Percentiles rank a stretch among this genome's conserved stretches.
These are phyloP conservation scores for Blastocystis sp. DNA, from an alignment of 352 stramenopile genomes.

Conservation along the genomic window DNA sequence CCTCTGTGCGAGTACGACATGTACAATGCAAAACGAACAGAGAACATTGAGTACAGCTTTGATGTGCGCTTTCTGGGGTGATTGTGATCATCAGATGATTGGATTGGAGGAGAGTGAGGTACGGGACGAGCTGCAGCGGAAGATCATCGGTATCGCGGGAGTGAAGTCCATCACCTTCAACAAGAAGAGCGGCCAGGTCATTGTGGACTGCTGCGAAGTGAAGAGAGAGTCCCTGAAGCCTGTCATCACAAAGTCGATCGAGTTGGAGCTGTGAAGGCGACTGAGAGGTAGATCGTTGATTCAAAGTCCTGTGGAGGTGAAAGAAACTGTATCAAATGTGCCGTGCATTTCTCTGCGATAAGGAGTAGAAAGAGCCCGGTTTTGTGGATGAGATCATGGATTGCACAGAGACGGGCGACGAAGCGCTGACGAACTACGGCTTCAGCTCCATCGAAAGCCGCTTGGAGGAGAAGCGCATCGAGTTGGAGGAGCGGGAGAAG, in stretches of 20 bases:
- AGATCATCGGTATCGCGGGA: conserved; percentile 40
- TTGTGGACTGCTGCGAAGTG: conserved; percentile 38
- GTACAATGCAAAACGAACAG: conserved; percentile 26
- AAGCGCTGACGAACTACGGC: conserved; percentile 47
- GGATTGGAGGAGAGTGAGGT: conserved; percentile 20
- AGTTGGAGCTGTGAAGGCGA: neutral
- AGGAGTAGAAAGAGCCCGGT: conserved; percentile 3
- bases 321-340: neutral
- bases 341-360: neutral
- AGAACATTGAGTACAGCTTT: conserved; percentile 15
- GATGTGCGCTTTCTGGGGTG: neutral
- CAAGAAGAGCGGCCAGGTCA: conserved; percentile 8
- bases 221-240: conserved; percentile 28
- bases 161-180: conserved; percentile 64
- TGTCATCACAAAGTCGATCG: conserved; percentile 15
- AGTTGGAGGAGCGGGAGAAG: conserved; percentile 50
- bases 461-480: conserved; percentile 41
- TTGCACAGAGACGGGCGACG: neutral
- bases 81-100: conserved; percentile 42
- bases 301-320: neutral
- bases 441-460: conserved; percentile 58
- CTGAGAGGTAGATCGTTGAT: conserved; percentile 35
- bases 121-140: conserved; percentile 14
- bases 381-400: conserved; percentile 49
- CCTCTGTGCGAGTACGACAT: conserved; percentile 1